These are phyloP conservation scores for Cyphellophora europaea DNA, from an alignment of 2,329 filamentous ascomycete genomes.

Conservation along the genomic window DNA sequence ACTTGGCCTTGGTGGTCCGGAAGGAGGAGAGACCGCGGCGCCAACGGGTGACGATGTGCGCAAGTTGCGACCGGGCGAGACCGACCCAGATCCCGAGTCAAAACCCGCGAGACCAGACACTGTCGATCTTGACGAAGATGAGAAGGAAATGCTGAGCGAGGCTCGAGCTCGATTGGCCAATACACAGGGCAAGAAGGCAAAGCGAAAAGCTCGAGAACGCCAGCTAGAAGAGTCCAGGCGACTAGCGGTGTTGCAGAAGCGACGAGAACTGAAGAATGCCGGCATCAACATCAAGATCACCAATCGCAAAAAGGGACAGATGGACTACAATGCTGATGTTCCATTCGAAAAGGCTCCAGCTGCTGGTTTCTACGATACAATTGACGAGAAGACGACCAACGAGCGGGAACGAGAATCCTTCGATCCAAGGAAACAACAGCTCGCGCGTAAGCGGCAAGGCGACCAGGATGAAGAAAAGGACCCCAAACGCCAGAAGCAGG, in stretches of 20 bases:
- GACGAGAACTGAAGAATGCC: slow-evolving; percentile 90
- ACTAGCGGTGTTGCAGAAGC: slow-evolving; percentile 84
- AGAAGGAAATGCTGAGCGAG: slow-evolving; percentile 99
- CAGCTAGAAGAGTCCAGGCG: slow-evolving; percentile 91
- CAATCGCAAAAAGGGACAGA: slow-evolving; percentile 86
- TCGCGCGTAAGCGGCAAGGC: slow-evolving; percentile 86
- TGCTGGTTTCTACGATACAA: slow-evolving; percentile 85
- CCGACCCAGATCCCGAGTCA: slow-evolving; percentile 94
- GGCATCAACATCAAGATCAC: slow-evolving; percentile 97
- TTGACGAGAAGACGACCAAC: slow-evolving; percentile 70
- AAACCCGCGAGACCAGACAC: slow-evolving; percentile 94
- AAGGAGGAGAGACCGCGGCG: slow-evolving; percentile 76
- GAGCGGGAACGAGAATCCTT: slow-evolving; percentile 77
- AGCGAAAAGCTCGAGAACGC: slow-evolving; percentile 89
- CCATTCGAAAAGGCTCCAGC: slow-evolving; percentile 91
- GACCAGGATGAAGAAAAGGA: slow-evolving; percentile 75
- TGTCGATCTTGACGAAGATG: slow-evolving; percentile 95
- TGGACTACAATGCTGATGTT: slow-evolving; percentile 99
- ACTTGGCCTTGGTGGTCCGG: slow-evolving; percentile 72
- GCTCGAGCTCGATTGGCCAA: slow-evolving; percentile 93
- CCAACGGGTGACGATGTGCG: slow-evolving; percentile 90
- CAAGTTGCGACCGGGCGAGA: slow-evolving; percentile 74
- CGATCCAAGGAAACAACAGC: slow-evolving; percentile 84
- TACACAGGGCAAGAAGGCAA: slow-evolving; percentile 97
- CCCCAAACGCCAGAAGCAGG: slow-evolving; percentile 76